Conservation (phyloP, 1,284 basidiomycete genomes). For the Athelia psychrophila region DNA sequence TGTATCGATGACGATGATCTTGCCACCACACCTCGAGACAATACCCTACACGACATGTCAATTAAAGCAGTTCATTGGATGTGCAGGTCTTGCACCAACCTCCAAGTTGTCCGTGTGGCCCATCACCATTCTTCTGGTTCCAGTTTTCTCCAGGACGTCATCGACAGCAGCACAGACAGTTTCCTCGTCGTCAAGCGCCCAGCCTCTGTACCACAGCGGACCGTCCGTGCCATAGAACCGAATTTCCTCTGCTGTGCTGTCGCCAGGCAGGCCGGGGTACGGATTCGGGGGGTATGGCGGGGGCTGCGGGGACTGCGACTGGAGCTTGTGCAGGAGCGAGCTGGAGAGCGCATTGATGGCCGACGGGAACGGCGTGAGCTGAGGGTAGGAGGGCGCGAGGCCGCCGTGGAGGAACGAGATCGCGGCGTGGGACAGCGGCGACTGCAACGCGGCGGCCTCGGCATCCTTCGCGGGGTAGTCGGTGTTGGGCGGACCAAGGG, state of each 20-base stretch:
- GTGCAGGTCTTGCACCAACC: too few species aligned
- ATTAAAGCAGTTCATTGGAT: too few species aligned
- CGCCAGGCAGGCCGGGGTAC: slow-evolving; percentile 72
- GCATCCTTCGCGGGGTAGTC: slow-evolving; percentile 46
- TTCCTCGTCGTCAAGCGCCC: slow-evolving; percentile 73
- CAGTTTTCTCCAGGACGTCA: slow-evolving; percentile 65
- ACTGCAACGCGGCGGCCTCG: slow-evolving; percentile 32
- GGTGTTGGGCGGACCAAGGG: slow-evolving; percentile 68
- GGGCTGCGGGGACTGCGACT: slow-evolving; percentile 55
- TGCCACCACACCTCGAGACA: slow-evolving; percentile 79
- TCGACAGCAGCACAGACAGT: slow-evolving; percentile 72
- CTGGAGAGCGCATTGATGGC: slow-evolving; percentile 74
- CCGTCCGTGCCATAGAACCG: slow-evolving; percentile 76
- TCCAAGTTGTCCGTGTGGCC: slow-evolving; percentile 89
- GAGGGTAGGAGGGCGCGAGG: slow-evolving; percentile 69
- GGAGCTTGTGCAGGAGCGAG: slow-evolving; percentile 64
- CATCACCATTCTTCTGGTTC: slow-evolving; percentile 87
- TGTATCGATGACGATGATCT: slow-evolving; percentile 90
- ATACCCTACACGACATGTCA: too few species aligned
- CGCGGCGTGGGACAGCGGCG: slow-evolving; percentile 68
- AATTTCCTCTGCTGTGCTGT: slow-evolving; percentile 64
- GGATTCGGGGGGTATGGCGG: slow-evolving; percentile 79
- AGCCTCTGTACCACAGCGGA: slow-evolving; percentile 89
- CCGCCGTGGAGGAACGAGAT: slow-evolving; percentile 89
- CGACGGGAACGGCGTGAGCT: slow-evolving; percentile 77